A percentile compares a stretch with the other conserved stretches of the same genome.
These are phyloP conservation scores for Nakazawaea ambrosiae DNA, from an alignment of 805 yeast species.

Conservation along the genomic window DNA sequence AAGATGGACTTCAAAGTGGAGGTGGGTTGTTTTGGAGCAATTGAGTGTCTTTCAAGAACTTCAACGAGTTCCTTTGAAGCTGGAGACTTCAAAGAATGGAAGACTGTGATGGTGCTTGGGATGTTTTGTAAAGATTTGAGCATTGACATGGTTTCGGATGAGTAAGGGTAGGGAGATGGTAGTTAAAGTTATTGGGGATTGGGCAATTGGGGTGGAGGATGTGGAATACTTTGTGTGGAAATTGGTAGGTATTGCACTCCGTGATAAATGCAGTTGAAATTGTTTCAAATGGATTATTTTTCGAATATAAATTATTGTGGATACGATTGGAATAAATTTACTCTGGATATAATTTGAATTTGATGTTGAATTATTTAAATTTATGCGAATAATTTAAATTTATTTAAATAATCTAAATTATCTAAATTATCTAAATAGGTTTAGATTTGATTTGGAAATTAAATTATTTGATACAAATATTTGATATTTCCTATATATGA, in stretches of 20 bases:
- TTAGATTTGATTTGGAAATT: too few relatives aligned
- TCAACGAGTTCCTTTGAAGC: neutral
- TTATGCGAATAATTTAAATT: too few relatives aligned
- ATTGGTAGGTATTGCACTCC: neutral
- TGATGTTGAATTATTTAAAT: too few relatives aligned
- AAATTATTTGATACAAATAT: too few relatives aligned
- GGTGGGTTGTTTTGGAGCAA: neutral
- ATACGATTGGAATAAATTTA: too few relatives aligned
- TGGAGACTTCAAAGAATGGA: slow-evolving; percentile 13
- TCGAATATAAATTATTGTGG: too few relatives aligned
- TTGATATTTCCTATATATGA: neutral
- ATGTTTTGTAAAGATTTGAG: slow-evolving; percentile 36
- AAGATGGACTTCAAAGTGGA: slow-evolving; percentile 1
- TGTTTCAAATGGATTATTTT: too few relatives aligned
- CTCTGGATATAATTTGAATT: too few relatives aligned
- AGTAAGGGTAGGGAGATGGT: neutral
- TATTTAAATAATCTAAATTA: too few relatives aligned
- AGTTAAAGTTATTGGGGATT: neutral
- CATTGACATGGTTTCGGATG: slow-evolving; percentile 32
- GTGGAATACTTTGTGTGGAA: neutral
- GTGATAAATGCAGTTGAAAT: too few relatives aligned
- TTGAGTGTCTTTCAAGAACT: slow-evolving; percentile 1
- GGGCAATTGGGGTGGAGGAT: neutral
- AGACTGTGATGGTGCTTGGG: slow-evolving; percentile 41
- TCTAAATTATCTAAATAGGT: too few relatives aligned